Conservation (phyloP, 2,329 filamentous ascomycete genomes). For the Rhinocladiella mackenziei region DNA sequence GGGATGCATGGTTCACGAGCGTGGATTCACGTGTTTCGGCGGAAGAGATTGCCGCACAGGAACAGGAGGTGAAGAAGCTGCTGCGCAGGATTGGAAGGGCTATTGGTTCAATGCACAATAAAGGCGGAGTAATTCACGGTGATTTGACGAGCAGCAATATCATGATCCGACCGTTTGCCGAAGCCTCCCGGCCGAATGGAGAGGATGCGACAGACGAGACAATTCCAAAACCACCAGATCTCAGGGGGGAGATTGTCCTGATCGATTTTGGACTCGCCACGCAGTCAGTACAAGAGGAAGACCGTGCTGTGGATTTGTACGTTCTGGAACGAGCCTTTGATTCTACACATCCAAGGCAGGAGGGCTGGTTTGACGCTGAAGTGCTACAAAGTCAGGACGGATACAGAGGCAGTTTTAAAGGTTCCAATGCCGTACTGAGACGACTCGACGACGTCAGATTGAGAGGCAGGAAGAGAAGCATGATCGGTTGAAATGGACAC, state of each 20-base stretch:
- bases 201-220: conserved; percentile 3
- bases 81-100: conserved; percentile 67
- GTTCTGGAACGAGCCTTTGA: conserved; percentile 92
- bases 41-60: conserved; percentile 35
- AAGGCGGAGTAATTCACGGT: conserved; percentile 88
- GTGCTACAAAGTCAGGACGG: conserved; percentile 57
- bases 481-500: conserved; percentile 65
- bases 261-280: conserved; percentile 93
- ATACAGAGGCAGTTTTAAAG: conserved; percentile 72
- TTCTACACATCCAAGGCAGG: conserved; percentile 85
- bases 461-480: conserved; percentile 92
- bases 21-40: conserved; percentile 31
- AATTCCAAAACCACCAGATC: conserved; percentile 25
- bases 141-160: conserved; percentile 97
- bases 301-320: conserved; percentile 92
- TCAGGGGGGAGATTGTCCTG: conserved; percentile 73
- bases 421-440: conserved; percentile 68
- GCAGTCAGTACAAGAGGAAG: conserved; percentile 79
- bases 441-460: conserved; percentile 87
- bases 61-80: conserved; percentile 55
- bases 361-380: conserved; percentile 64
- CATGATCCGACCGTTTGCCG: conserved; percentile 61
- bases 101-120: conserved; percentile 71
- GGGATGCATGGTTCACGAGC: conserved; percentile 53
- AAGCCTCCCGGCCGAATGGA: conserved; percentile 20